Base-by-base conservation (phyloP, 2,329 filamentous ascomycete genomes). In the Chalaropsis thielavioides region DNA sequence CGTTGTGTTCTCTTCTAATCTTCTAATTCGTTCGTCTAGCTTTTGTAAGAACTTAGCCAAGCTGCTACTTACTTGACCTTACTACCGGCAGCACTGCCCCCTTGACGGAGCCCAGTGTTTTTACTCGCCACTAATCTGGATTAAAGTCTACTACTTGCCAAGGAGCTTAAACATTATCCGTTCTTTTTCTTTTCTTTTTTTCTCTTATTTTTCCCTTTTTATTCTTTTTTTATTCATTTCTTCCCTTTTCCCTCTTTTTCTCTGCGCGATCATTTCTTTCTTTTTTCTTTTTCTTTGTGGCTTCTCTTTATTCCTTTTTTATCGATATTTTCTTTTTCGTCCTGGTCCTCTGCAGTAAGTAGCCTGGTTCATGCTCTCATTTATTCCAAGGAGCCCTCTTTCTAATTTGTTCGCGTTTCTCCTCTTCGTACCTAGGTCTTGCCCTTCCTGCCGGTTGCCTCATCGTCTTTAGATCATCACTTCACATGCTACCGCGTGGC, bases 351-450 rank as follows among this genome's bases (percentile, higher is more conserved):
- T 40, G 27, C 24, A 44, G 44, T 15, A n/a, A n/a, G 31, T 10
- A 38, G 35, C 5, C 35, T 38, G 54, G 54, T 4, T 35, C 51
- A 56, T 56, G 51, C 24, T 63, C 24, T 63, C 62, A 35, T 62
- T 62, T 62, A 62, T 49, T 49, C 60, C 31, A n/a, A 49, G 3
- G 19, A 31, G 38, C 44, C 24, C 40, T 60, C 27, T 60, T 61
- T 64, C 63, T 49, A 19, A 44, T 46, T 38, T 17, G 17, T 49
- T 40, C 38, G 46, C 24, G 35, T 61, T 38, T 61, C 41, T 46
- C 24, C 38, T 51, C 22, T 41, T 64, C n/a, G 41, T 22, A 27
- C 46, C 40, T 40, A 44, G 38, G 56, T 46, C 43, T 40, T 44
- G 22, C 27, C 17, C 22, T 38, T 59, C 22, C 6, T 22, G 4